These are phyloP conservation scores for Pulveroboletus sp. DNA, from an alignment of 768 basidiomycete genomes.

Conservation along the genomic window DNA sequence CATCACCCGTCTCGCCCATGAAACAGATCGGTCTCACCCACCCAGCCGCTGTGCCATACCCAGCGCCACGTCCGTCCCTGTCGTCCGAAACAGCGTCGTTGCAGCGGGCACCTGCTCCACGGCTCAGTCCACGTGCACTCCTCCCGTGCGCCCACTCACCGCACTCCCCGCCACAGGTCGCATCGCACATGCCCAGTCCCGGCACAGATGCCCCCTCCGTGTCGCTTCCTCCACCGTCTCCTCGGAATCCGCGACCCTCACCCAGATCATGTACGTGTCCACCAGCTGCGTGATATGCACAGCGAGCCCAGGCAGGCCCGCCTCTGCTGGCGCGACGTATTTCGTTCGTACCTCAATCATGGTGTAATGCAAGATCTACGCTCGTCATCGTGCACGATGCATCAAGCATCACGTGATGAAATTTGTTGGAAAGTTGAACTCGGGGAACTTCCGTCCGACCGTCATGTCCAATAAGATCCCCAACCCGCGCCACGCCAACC, in stretches of 20 bases:
- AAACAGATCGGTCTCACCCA: constrained; percentile 35
- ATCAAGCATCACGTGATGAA: too few species aligned
- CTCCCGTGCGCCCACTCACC: constrained; percentile 18
- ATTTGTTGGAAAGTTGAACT: neutral
- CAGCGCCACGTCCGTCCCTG: constrained; percentile 57
- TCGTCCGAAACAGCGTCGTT: constrained; percentile 61
- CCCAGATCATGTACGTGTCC: constrained; percentile 81
- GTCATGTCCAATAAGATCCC: constrained; percentile 3
- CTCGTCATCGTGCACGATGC: constrained; percentile 1
- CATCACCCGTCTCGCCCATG: neutral
- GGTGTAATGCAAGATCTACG: too few species aligned
- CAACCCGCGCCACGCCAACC: too few species aligned
- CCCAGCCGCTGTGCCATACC: constrained; percentile 80
- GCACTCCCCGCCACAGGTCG: constrained; percentile 37
- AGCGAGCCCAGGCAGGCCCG: constrained; percentile 52
- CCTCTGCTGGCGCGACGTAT: constrained; percentile 48
- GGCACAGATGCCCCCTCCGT: constrained; percentile 52
- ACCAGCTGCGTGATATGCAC: constrained; percentile 65
- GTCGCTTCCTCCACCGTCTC: constrained; percentile 48
- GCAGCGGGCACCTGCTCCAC: constrained; percentile 34
- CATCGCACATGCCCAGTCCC: constrained; percentile 85
- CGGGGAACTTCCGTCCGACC: neutral
- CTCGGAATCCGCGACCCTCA: constrained; percentile 52
- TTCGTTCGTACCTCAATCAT: constrained; percentile 46
- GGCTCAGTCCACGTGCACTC: constrained; percentile 1